Conservation (phyloP, 2,329 filamentous ascomycete genomes). For the Aureobasidium sp. region DNA sequence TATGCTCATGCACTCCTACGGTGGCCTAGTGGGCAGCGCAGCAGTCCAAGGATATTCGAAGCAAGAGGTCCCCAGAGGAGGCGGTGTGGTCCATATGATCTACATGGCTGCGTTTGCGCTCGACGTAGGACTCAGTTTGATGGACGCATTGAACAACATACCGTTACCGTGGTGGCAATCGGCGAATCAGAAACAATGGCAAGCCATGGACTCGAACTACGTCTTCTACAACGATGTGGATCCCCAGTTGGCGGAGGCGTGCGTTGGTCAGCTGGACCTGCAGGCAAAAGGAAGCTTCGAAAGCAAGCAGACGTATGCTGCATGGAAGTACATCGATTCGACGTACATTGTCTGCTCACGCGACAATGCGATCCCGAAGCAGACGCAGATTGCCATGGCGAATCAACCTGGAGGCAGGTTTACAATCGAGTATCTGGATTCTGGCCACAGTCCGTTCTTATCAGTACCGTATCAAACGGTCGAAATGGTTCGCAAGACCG, state of each 20-base stretch:
- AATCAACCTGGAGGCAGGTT: conserved; percentile 15
- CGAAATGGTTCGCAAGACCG: conserved; percentile 9
- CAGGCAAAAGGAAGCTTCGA: conserved; percentile 23
- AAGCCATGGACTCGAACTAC: conserved; percentile 8
- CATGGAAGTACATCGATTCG: conserved; percentile 31
- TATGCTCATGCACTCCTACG: conserved; percentile 25
- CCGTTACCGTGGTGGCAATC: conserved; percentile 8
- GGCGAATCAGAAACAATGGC: conserved; percentile 8
- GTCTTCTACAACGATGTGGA: conserved; percentile 31
- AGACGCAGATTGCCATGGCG: conserved; percentile 30
- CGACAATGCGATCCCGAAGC: conserved; percentile 30
- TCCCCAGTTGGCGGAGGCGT: conserved; percentile 15
- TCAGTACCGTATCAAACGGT: conserved; percentile 19
- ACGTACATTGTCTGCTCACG: conserved; percentile 34
- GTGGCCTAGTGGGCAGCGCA: conserved; percentile 21
- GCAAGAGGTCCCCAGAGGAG: conserved; percentile 14
- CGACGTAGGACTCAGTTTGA: conserved; percentile 16
- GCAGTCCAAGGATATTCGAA: conserved; percentile 19
- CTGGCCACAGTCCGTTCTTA: conserved; percentile 22
- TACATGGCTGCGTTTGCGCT: conserved; percentile 21
- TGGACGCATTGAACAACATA: conserved; percentile 14
- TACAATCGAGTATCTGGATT: conserved; percentile 17
- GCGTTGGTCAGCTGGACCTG: conserved; percentile 18
- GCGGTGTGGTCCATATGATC: conserved; percentile 20
- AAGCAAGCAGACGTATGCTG: conserved; percentile 22